Evolutionary conservation across 129 eudicot genomes (phyloP).

Genomic region (carrot (Daucus carota)): DH1_v3.0 NC_030382.2:52289001-52289500

Average conservation of each 20-base stretch:
- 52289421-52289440: neutral
- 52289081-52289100: neutral
- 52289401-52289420: neutral
- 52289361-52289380: neutral
- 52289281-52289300: neutral
- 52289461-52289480: too few relatives aligned
- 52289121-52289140: neutral
- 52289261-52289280: too few relatives aligned
- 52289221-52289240: neutral
- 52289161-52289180: neutral
- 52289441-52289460: neutral
- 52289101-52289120: neutral
- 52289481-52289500: neutral
- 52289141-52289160: neutral
- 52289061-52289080: neutral
- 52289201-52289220: neutral
- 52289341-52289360: neutral
- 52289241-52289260: neutral
- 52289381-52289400: too few relatives aligned
- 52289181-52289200: neutral
- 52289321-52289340: neutral
- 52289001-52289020: neutral
- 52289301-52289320: neutral
- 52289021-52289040: constrained; percentile 1
- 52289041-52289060: neutral